Evolutionary conservation across 306 rosid genomes (phyloP).

Genomic region (Glycine tomentella): DNA sequence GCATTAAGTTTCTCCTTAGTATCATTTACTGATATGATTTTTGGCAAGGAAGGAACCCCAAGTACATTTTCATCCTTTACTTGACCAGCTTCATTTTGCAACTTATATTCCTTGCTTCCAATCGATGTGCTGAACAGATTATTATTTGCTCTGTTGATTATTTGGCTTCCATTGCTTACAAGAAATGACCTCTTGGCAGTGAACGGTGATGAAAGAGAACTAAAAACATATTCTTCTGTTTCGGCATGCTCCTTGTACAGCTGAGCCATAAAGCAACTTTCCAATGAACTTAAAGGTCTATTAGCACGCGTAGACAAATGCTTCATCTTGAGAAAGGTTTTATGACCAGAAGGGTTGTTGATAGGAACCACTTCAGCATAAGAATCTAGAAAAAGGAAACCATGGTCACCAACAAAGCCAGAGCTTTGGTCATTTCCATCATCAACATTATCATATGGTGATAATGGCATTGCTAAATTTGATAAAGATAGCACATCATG

Average conservation of each 20-base stretch:
- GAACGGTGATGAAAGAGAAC: conserved; percentile 55
- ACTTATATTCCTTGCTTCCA: conserved; percentile 51
- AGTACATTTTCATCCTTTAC: conserved; percentile 49
- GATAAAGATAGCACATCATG: conserved; percentile 55
- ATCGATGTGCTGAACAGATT: conserved; percentile 41
- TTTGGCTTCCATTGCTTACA: conserved; percentile 73
- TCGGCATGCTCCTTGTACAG: conserved; percentile 65
- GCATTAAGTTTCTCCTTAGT: conserved; percentile 51
- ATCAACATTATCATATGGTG: conserved; percentile 46
- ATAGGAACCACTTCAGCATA: conserved; percentile 49
- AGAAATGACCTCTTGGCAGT: conserved; percentile 57
- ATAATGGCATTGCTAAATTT: conserved; percentile 47
- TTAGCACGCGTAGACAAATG: conserved; percentile 41
- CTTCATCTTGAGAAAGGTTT: conserved; percentile 58
- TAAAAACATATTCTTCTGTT: conserved; percentile 61
- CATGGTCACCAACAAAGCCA: conserved; percentile 44
- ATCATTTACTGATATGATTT: conserved; percentile 49
- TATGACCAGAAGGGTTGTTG: conserved; percentile 53
- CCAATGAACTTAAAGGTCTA: conserved; percentile 71
- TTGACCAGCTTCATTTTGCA: conserved; percentile 47
- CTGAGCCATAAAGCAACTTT: conserved; percentile 87
- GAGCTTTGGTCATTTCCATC: conserved; percentile 44
- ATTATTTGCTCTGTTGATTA: conserved; percentile 55
- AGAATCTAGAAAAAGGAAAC: conserved; percentile 38
- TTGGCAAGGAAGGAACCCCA: conserved; percentile 59